Evolutionary conservation across 2,329 filamentous ascomycete genomes (phyloP), one percentile per base, ranked within the genome.

Genomic region (Thermomyces lanuginosus): DNA sequence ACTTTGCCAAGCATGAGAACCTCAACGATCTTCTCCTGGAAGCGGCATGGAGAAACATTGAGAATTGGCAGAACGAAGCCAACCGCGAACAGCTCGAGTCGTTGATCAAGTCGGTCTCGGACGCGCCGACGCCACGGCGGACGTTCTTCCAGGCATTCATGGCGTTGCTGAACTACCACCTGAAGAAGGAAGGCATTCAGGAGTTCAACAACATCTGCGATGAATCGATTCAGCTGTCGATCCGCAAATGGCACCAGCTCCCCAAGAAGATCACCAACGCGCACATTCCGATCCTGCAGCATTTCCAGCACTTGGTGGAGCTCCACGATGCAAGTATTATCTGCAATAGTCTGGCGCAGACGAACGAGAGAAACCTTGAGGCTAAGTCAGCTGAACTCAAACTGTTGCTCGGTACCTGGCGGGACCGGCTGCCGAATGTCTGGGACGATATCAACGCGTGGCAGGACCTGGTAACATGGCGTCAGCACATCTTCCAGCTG

Each of bases 401-500:
- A 57, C 58, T 98, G 27, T 69, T 95, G 3, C 67, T 98, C 4
- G 82, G 82, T 29, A 89, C 86, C 5, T 99, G 89, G 89, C 74
- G 89, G 31, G 89, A 99, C 48, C 72, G 89, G 25, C 60, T 98
- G 27, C 89, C 89, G 2, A 99, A 99, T 46, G 78, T 92, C 3
- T 99, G 89, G 89, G 89, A 99, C 49, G 89, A 99, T 50, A 98
- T 99, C 52, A 92, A 91, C 37, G 82, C 89, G 20, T 99, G 89
- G 89, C 89, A 98, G 51, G 91, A 98, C 48, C 63, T 99, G 21
- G 89, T 99, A n/a, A 98, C 89, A 1, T 99, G 89, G 89, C 74
- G 89, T 40, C 91, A 98, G 49, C 89, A 99, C 53, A 93, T 99
- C 34, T 99, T 99, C 60, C 78, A 83, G 31, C 68, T 98, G 13